Conservation (phyloP, 1,284 basidiomycete genomes). For the Abortiporus biennis region DNA sequence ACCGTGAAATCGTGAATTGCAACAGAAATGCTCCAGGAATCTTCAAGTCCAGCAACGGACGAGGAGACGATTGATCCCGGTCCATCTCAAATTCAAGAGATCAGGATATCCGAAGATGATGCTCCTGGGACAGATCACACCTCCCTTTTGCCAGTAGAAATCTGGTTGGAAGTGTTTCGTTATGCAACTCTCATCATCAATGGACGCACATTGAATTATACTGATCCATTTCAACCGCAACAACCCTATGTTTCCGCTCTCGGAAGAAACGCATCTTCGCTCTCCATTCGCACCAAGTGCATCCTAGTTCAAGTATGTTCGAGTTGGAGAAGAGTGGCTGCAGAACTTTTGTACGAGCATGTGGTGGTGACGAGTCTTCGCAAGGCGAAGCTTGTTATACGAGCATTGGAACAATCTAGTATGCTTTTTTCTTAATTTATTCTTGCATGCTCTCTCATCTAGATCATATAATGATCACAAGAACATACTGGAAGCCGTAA, state of each 20-base stretch:
- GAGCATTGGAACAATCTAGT: slow-evolving; percentile 12
- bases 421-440: background rate
- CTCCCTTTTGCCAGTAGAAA: slow-evolving; percentile 45
- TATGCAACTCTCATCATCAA: slow-evolving; percentile 43
- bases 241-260: slow-evolving; percentile 22
- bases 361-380: slow-evolving; percentile 22
- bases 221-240: slow-evolving; percentile 19
- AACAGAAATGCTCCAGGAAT: no score
- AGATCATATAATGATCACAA: background rate
- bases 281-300: slow-evolving; percentile 41
- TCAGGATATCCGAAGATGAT: no score
- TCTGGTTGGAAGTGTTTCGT: slow-evolving; percentile 53
- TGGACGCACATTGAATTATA: slow-evolving; percentile 16
- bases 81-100: no score
- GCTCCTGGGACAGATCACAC: no score
- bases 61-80: no score
- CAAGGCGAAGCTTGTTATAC: slow-evolving; percentile 13
- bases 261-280: slow-evolving; percentile 19
- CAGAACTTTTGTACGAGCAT: slow-evolving; percentile 42
- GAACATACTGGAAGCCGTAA: background rate
- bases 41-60: no score
- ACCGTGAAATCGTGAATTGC: no score
- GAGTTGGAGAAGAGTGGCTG: slow-evolving; percentile 38
- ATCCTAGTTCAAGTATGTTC: slow-evolving; percentile 42
- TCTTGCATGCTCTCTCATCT: no score